Conservation (phyloP, 2,329 filamentous ascomycete species). For the Sporothrix euskadiensis region DNA sequence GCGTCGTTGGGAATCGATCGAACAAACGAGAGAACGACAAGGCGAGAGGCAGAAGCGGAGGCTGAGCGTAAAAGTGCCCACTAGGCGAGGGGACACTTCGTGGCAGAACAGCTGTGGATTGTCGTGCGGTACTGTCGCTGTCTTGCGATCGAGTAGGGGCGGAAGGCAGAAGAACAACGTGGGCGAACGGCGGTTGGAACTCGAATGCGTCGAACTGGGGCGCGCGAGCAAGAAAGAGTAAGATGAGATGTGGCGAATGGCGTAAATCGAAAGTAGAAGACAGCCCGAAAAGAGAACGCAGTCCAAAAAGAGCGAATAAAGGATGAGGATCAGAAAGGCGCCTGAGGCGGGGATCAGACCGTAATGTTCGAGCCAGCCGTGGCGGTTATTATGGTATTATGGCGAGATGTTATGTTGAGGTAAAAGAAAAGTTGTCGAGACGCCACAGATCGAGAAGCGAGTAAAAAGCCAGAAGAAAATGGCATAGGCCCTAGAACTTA, state of each 20-base stretch:
- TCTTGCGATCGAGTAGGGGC: conserved; percentile 5
- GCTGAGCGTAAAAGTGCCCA: background rate
- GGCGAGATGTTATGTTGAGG: conserved; percentile 12
- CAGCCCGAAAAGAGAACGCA: background rate
- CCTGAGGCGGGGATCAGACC: background rate
- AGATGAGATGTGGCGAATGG: conserved; percentile 10
- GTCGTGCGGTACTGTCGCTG: conserved; percentile 1
- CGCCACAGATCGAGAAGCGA: background rate
- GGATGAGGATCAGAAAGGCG: background rate
- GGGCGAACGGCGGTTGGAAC: background rate
- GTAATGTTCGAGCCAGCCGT: conserved; percentile 6
- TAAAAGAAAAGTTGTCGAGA: background rate
- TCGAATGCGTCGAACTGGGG: background rate
- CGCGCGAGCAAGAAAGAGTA: conserved; percentile 1
- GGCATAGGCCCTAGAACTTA: background rate
- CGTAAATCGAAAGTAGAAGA: background rate
- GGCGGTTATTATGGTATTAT: conserved; percentile 19
- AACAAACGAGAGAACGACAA: background rate
- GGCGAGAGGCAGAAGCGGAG: background rate
- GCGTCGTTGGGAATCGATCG: background rate
- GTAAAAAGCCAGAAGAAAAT: background rate
- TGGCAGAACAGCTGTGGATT: background rate
- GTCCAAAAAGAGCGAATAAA: background rate
- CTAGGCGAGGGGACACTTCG: background rate
- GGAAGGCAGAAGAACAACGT: conserved; percentile 3